A percentile compares a stretch with the other conserved stretches of the same genome.
Evolutionary conservation across 2,329 filamentous ascomycete species (phyloP).

Genomic region (Trichoderma sp.): DNA sequence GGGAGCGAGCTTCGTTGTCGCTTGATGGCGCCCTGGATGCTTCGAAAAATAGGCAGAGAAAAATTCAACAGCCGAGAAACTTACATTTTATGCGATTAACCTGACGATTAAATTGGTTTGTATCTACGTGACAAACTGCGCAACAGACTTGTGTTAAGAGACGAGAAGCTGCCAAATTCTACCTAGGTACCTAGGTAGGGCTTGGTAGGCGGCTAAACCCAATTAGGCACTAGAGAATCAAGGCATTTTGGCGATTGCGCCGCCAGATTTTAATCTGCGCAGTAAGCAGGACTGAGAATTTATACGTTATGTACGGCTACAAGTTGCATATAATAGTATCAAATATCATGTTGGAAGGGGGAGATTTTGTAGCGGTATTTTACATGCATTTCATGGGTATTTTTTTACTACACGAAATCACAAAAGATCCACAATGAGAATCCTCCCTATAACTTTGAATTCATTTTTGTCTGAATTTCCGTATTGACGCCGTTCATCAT

Average conservation of each 20-base stretch:
- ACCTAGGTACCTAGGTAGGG: conserved; percentile 37
- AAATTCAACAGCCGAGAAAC: background rate
- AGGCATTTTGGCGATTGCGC: conserved; percentile 17
- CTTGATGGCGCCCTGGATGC: conserved; percentile 9
- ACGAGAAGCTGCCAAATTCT: conserved; percentile 47
- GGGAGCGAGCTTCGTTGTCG: background rate
- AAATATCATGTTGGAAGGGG: background rate
- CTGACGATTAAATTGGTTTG: conserved; percentile 40
- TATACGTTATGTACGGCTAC: background rate
- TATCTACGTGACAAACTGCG: conserved; percentile 37
- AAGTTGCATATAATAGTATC: background rate
- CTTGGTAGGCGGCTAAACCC: conserved; percentile 48
- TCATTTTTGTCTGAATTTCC: conserved; percentile 58
- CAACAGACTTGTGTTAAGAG: conserved; percentile 47
- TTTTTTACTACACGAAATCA: conserved; percentile 33
- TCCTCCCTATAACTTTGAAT: conserved; percentile 40
- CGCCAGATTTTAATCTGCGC: background rate
- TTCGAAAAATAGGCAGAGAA: background rate
- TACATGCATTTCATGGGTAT: conserved; percentile 34
- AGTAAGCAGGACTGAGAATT: background rate
- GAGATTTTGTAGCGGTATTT: conserved; percentile 33
- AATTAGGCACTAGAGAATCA: conserved; percentile 52
- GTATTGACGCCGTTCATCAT: conserved; percentile 69
- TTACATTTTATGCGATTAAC: conserved; percentile 45
- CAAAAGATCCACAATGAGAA: conserved; percentile 36